Evolutionary conservation across 345 rosid genomes (phyloP), one percentile per base, ranked within the genome.

Genomic region (Rhizophora apiculata): DNA sequence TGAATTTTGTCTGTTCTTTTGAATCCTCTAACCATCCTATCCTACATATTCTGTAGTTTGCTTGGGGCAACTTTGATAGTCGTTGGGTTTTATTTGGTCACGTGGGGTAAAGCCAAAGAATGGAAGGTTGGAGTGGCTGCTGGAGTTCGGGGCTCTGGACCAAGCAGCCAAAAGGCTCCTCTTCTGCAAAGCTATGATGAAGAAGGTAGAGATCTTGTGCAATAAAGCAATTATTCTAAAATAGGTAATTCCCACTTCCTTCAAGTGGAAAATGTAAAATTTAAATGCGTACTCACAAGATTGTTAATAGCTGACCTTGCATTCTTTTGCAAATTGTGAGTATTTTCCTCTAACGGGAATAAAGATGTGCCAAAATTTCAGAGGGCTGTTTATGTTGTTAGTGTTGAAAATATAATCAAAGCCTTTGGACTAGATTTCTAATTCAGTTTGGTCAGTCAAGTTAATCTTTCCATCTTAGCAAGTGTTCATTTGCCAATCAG

Each of bases 91-190:
- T 87, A 87, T 75, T 77, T 72, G 6, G 85, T 85, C 72, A 74
- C 84, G 70, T 82, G 92, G 92, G 89, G 83, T 48, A 84, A 82
- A 72, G 81, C 84, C 63, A 76, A 81, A 69, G 86, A 84, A 51
- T 76, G 29, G 51, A 78, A 73, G 55, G 46, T 65, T 5, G 74
- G 51, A 52, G 65, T 21, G 69, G 77, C 72, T 55, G 16, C 31
- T 53, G 60, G 36, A 46, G 73, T 54, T 6, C 57, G n/a, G 29
- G 54, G 30, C 55, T 61, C 52, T 32, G 73, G 71, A 68, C 75
- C 79, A 31, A 65, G 76, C 63, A 74, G 74, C 68, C 74, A 65
- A 71, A 82, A 68, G 60, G 76, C 46, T 22, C 74, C 82, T 21
- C 85, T 87, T 64, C 76, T 87, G 72, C 73, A 71, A 62, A 68